Conservation (phyloP, 2,329 filamentous ascomycete genomes). For the Cordyceps militaris region DNA sequence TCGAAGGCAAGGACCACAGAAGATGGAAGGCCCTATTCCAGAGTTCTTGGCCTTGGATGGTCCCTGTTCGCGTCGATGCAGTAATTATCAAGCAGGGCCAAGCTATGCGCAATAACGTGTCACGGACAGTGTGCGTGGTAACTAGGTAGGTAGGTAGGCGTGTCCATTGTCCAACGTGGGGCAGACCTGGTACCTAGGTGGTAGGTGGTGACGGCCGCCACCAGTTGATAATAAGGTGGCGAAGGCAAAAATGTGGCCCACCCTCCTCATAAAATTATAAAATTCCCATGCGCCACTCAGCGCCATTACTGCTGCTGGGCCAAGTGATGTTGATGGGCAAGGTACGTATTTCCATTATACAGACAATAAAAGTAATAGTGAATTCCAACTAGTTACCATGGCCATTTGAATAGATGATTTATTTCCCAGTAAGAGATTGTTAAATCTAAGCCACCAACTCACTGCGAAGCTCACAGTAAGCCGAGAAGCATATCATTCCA, state of each 20-base stretch:
- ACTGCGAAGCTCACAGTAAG: not conserved
- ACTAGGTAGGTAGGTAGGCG: not conserved
- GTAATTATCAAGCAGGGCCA: slow-evolving; percentile 2
- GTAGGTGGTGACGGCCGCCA: not conserved
- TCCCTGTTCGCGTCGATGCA: not conserved
- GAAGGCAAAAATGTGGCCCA: slow-evolving; percentile 13
- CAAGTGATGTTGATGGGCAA: no score
- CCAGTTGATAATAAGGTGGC: no score
- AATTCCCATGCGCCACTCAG: not conserved
- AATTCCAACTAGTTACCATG: not conserved
- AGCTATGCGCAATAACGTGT: slow-evolving; percentile 10
- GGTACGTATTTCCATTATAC: no score
- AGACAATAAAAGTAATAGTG: not conserved
- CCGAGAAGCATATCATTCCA: not conserved
- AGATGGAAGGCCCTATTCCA: not conserved
- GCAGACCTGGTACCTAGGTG: not conserved
- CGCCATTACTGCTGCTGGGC: not conserved
- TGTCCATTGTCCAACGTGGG: slow-evolving; percentile 8
- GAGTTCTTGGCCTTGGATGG: not conserved
- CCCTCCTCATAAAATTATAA: not conserved
- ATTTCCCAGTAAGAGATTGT: not conserved
- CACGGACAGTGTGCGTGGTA: slow-evolving; percentile 3
- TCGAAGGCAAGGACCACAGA: not conserved
- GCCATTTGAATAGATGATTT: not conserved
- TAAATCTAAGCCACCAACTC: not conserved